Base-by-base conservation (phyloP, 768 basidiomycete species). In the Suillus cothurnatus region DNA sequence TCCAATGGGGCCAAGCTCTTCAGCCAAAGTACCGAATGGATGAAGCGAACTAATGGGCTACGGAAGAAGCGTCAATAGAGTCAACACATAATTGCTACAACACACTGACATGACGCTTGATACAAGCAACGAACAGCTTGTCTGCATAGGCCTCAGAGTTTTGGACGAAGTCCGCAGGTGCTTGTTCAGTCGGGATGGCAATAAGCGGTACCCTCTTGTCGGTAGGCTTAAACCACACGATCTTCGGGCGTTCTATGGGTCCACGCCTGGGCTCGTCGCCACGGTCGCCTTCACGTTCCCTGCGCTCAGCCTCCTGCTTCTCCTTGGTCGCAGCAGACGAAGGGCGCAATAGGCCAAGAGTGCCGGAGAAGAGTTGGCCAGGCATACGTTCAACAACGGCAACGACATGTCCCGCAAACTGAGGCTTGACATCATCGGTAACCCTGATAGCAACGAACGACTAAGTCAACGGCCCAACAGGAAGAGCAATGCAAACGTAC, bases 351-450 rank as follows among this genome's bases (percentile, higher is more conserved):
- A 98, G 88, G 61, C 97, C 97, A 4, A 99, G 86, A 56, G 95
- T 98, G 17, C 97, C 97, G 38, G 95, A 97, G 81, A 99, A 99
- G 58, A 99, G 87, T 73, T 99, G 97, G 5, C 97, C 96, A 9
- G 97, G 97, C 94, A 98, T 98, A 60, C 97, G 88, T 77, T 99
- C 97, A 45, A 99, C 96, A 66, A 99, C 97, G n/a, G 97, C 97
- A 19, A 99, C 97, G 68, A 99, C 96, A 76, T 99, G 97, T 6
- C 97, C 97, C 14, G 97, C 97, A 73, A 95, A 99, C 71, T 97
- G 94, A 34, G 97, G 97, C 79, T 97, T 98, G 69, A 96, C 88
- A 69, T 99, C 97, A 73, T 99, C 97, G 19, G 94, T 98, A 45
- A 99, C 97, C 74, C 93, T 94, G 68, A 19, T 60, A 55, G 38